phyloP scores from a whole-genome alignment of 1,139 yeast genomes.

The Saccharomycopsis hybrid region DNA sequence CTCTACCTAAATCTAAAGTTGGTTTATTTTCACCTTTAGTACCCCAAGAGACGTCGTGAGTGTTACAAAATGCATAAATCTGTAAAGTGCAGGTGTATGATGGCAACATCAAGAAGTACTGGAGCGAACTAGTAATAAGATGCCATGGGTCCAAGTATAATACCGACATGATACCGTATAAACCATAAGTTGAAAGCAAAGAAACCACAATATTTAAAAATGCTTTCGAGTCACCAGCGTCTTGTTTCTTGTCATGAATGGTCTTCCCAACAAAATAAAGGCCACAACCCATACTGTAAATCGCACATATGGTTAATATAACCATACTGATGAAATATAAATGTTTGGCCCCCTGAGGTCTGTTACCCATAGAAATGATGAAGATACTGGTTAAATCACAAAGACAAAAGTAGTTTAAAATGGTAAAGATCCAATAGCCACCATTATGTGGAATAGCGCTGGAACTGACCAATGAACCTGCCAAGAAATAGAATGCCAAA shows the following conservation, averaged over 20 bases:
- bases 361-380: conserved; percentile 87
- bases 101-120: conserved; percentile 85
- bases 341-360: conserved; percentile 86
- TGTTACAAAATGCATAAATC: conserved; percentile 90
- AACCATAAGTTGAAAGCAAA: conserved; percentile 83
- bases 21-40: conserved; percentile 87
- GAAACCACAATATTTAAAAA: conserved; percentile 82
- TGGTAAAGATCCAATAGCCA: conserved; percentile 73
- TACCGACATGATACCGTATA: conserved; percentile 72
- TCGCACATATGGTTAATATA: conserved; percentile 68
- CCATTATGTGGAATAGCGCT: conserved; percentile 54
- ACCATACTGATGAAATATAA: conserved; percentile 68
- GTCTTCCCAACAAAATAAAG: conserved; percentile 67
- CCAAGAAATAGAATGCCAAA: conserved; percentile 84
- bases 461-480: conserved; percentile 67
- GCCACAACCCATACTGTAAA: conserved; percentile 78
- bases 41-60: conserved; percentile 97
- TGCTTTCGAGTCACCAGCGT: conserved; percentile 35
- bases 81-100: conserved; percentile 86
- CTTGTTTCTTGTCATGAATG: conserved; percentile 30
- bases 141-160: conserved; percentile 95
- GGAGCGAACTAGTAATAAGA: conserved; percentile 72
- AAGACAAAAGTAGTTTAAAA: conserved; percentile 77
- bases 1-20: conserved; percentile 58
- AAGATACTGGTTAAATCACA: conserved; percentile 80